Conservation (phyloP, 2,329 filamentous ascomycete genomes). For the Trichoderma breve region DNA sequence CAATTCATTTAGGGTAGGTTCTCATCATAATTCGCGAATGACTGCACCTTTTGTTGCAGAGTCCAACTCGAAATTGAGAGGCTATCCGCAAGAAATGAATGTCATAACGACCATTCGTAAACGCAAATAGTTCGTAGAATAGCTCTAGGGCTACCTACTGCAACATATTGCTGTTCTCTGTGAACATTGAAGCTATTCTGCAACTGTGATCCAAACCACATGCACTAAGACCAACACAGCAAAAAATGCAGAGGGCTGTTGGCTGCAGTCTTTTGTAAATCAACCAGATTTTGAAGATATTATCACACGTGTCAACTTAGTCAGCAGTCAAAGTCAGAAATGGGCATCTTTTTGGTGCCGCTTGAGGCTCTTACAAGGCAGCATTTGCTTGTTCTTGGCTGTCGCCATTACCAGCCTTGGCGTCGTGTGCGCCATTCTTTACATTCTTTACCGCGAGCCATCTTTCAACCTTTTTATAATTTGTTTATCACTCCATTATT, state of each 20-base stretch:
- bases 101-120: fast-evolving
- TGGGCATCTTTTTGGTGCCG: neutral
- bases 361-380: neutral
- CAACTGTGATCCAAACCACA: neutral
- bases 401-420: neutral
- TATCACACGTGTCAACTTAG: neutral
- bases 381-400: neutral
- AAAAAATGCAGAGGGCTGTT: neutral
- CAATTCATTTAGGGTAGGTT: too few species aligned
- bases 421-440: neutral
- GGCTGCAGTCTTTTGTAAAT: neutral
- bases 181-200: neutral
- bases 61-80: neutral
- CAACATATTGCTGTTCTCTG: neutral
- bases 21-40: too few species aligned
- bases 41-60: too few species aligned
- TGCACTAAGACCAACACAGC: neutral
- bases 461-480: too few species aligned
- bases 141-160: neutral
- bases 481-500: neutral
- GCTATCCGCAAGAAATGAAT: neutral
- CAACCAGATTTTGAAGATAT: neutral
- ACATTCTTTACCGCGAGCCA: too few species aligned
- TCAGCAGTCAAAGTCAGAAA: neutral
- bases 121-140: too few species aligned